Evolutionary conservation across 768 basidiomycete species (phyloP), one percentile per base, ranked within the genome.

Genomic region (Tricholoma furcatifolium): DNA sequence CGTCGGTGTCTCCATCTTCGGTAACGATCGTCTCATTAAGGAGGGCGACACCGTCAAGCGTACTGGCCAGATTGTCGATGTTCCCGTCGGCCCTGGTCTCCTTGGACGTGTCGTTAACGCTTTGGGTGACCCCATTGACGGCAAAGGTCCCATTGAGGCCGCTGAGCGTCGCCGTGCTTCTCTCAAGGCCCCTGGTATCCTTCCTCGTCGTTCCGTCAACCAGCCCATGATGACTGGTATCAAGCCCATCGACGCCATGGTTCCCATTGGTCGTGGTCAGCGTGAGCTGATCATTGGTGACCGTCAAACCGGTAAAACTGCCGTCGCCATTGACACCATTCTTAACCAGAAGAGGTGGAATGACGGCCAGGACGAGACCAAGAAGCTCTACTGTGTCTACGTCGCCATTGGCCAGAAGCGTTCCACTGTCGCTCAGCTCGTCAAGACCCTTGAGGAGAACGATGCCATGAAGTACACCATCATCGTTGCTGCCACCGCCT

Each of bases 311-410:
- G 97, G 97, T 55, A 99, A 99, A 79, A 98, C 94, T 52, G 97
- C 97, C 57, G 96, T 99, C 67, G 97, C 97, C 63, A 90, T 99
- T 75, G 97, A 99, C 81, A 97, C 97, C 70, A 99, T 99, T 70
- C 93, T 99, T 63, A 99, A 99, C 88, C 97, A 99, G 79, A 98
- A 91, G 87, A 82, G 93, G 68, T 99, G 95, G 96, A 99, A 99
- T 67, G 94, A 98, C 61, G 96, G 95, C 60, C 81, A 88, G 67
- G 97, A 99, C 61, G 97, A 99, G 80, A 76, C 71, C 60, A 93
- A 97, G 86, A 99, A 98, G 77, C 87, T 99, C 52, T 98, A 98
- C 85, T 99, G 97, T 81, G 96, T 99, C 72, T 99, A 99, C 75
- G 97, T 99, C 63, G 97, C 97, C 65, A 79, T 99, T 59, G 97